Percentiles rank a stretch among this genome's conserved stretches.
phyloP scores from a whole-genome alignment of 768 basidiomycete species.

The Stropharia rugosoannulata region DNA sequence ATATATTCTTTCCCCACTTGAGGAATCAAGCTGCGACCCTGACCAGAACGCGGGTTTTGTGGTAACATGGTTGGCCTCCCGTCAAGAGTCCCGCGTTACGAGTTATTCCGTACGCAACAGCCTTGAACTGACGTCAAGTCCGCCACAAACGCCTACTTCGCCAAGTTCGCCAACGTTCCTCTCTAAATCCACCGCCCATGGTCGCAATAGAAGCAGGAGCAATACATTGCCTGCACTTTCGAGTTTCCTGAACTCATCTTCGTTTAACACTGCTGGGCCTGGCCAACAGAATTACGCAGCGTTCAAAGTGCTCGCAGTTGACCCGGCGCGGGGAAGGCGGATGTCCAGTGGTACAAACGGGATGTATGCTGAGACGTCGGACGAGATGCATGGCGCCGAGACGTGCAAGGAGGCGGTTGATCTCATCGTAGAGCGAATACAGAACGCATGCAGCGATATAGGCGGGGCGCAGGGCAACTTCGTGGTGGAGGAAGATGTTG shows the following conservation, averaged over 20 bases:
- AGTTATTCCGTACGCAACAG: constrained; percentile 87
- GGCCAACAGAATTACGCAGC: constrained; percentile 58
- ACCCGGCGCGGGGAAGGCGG: constrained; percentile 51
- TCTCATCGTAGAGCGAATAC: constrained; percentile 70
- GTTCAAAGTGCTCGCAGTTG: constrained; percentile 79
- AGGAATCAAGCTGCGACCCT: constrained; percentile 88
- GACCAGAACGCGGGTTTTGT: constrained; percentile 87
- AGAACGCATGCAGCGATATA: constrained; percentile 62
- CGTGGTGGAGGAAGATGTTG: constrained; percentile 68
- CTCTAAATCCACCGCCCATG: background rate
- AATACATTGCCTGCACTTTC: constrained; percentile 20
- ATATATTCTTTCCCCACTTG: constrained; percentile 91
- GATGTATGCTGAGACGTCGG: constrained; percentile 52
- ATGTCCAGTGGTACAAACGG: constrained; percentile 44
- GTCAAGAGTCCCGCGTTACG: constrained; percentile 73
- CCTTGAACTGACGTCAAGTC: constrained; percentile 28
- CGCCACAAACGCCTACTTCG: constrained; percentile 14
- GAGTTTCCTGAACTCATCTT: constrained; percentile 22
- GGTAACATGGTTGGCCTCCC: constrained; percentile 71
- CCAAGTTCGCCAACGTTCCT: constrained; percentile 18
- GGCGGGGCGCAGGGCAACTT: constrained; percentile 51
- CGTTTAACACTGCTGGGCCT: constrained; percentile 16
- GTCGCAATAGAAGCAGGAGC: constrained; percentile 14
- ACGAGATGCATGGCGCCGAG: constrained; percentile 57
- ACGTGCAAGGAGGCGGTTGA: constrained; percentile 80